phyloP scores from a whole-genome alignment of 2,329 filamentous ascomycete genomes.

The Fusarium duplospermum region DNA sequence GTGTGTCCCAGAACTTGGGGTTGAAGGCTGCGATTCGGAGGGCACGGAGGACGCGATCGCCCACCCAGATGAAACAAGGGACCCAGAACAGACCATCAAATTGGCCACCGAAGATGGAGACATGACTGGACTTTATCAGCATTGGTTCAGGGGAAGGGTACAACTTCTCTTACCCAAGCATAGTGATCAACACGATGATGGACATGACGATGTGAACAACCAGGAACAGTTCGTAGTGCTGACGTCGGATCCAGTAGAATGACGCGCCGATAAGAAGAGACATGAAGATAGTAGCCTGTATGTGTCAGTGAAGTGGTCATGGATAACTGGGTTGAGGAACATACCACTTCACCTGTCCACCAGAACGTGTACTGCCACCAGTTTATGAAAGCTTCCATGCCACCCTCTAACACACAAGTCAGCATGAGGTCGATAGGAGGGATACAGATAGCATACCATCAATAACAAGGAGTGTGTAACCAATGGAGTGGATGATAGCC shows the following conservation, averaged over 20 bases:
- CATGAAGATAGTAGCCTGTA: constrained; percentile 58
- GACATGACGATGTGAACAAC: constrained; percentile 64
- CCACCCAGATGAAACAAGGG: constrained; percentile 60
- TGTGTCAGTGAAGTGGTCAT: fast-evolving
- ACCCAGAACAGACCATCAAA: constrained; percentile 64
- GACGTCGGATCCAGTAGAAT: constrained; percentile 62
- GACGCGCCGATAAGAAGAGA: constrained; percentile 60
- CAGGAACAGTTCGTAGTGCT: constrained; percentile 65
- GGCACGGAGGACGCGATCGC: constrained; percentile 60
- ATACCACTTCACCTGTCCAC: constrained; percentile 60
- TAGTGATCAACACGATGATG: constrained; percentile 59
- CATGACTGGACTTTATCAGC: constrained; percentile 50
- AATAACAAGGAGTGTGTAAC: constrained; percentile 63
- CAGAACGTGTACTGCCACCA: constrained; percentile 61
- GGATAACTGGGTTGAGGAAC: neutral
- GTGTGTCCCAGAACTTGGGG: constrained; percentile 50
- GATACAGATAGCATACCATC: constrained; percentile 39
- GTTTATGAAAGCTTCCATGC: constrained; percentile 48
- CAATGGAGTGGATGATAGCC: constrained; percentile 71
- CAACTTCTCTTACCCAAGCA: constrained; percentile 59
- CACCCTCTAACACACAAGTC: constrained; percentile 48
- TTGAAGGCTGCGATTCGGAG: constrained; percentile 57
- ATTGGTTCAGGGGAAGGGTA: fast-evolving
- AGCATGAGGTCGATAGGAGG: neutral
- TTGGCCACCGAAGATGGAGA: constrained; percentile 63